phyloP scores from a whole-genome alignment of 805 yeast species.

The Ogataea populi-albae region DNA sequence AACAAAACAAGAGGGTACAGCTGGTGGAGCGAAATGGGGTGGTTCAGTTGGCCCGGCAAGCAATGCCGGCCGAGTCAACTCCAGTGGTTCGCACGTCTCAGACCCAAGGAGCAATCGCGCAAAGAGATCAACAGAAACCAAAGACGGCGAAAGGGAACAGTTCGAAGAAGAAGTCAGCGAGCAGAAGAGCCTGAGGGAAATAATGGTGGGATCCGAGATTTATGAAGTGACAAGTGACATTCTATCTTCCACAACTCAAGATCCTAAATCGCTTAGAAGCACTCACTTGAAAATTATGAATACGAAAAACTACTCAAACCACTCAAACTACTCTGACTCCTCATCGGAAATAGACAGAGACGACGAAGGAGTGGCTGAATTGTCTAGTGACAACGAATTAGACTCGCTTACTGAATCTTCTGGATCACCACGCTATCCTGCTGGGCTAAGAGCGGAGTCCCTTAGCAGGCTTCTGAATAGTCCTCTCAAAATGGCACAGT shows the following conservation, averaged over 20 bases:
- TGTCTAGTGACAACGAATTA: constrained; percentile 9
- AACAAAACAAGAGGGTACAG: constrained; percentile 2
- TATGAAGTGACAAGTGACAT: constrained; percentile 24
- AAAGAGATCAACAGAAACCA: constrained; percentile 1
- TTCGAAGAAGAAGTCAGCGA: constrained; percentile 12
- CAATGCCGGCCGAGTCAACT: neutral
- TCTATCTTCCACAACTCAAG: constrained; percentile 19
- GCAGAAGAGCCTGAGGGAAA: constrained; percentile 15
- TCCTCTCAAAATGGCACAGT: constrained; percentile 18
- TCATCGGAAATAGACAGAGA: neutral
- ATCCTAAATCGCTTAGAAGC: constrained; percentile 18
- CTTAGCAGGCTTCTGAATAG: constrained; percentile 18
- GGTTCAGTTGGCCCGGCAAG: constrained; percentile 4
- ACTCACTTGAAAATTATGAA: constrained; percentile 1
- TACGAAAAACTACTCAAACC: constrained; percentile 1
- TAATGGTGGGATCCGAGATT: constrained; percentile 15
- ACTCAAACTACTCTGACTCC: constrained; percentile 2
- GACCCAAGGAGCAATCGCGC: constrained; percentile 24
- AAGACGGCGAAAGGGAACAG: constrained; percentile 11
- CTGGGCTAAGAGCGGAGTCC: constrained; percentile 18
- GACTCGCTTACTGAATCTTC: constrained; percentile 16
- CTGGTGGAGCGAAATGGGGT: constrained; percentile 1
- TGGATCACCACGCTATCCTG: constrained; percentile 10
- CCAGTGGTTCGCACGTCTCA: constrained; percentile 4
- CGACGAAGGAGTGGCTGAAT: constrained; percentile 1